Evolutionary conservation across 805 yeast genomes (phyloP).

Genomic region (Monosporozyma solicola): DNA sequence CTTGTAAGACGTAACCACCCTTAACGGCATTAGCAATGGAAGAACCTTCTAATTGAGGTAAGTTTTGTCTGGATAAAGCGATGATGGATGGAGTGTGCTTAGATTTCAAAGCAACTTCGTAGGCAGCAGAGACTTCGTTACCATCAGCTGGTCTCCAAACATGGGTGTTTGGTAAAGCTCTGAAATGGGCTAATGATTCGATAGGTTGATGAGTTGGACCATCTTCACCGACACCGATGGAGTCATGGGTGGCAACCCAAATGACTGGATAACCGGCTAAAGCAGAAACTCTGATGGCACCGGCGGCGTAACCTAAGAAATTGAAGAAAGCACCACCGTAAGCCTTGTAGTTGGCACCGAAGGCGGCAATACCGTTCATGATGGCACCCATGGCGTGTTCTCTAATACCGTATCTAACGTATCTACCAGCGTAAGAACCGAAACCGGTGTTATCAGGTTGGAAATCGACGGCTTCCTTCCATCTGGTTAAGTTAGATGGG

Average conservation of each 20-base stretch:
- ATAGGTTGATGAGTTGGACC: constrained; percentile 94
- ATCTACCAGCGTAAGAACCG: constrained; percentile 86
- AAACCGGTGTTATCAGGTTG: constrained; percentile 73
- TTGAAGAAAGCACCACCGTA: constrained; percentile 98
- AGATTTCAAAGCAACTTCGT: constrained; percentile 52
- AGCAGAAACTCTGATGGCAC: constrained; percentile 81
- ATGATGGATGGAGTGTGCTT: constrained; percentile 62
- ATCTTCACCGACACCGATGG: constrained; percentile 87
- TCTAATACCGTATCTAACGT: constrained; percentile 95
- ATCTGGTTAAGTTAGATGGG: constrained; percentile 91
- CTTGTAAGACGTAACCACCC: constrained; percentile 84
- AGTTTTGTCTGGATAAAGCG: constrained; percentile 77
- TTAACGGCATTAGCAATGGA: constrained; percentile 81
- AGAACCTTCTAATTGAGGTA: constrained; percentile 91
- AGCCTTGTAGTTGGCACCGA: constrained; percentile 73
- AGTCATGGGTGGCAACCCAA: constrained; percentile 88
- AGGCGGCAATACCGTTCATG: constrained; percentile 94
- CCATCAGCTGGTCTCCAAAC: constrained; percentile 95
- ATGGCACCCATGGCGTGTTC: constrained; percentile 99
- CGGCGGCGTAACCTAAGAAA: constrained; percentile 79
- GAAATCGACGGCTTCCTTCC: constrained; percentile 79
- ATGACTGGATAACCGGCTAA: constrained; percentile 73
- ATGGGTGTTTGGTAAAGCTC: constrained; percentile 73
- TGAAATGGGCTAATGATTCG: constrained; percentile 77
- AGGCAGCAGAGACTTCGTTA: constrained; percentile 81